Evolutionary conservation across 106 monocot species (phyloP), one percentile per base, ranked within the genome.

Genomic region (Phalaenopsis aphrodite): DNA sequence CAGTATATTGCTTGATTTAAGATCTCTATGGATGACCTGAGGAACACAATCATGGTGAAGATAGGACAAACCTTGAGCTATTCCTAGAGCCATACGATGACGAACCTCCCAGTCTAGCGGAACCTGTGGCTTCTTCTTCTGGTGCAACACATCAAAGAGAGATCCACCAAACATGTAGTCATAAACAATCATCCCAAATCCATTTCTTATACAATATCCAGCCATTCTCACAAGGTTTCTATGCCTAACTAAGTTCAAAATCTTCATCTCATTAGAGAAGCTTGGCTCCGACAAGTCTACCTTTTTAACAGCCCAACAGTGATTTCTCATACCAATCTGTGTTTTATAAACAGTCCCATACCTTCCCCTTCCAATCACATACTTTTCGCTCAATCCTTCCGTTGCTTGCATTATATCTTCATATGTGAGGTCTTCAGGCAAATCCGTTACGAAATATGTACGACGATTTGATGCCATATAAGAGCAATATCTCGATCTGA

Each of bases 1-100:
- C 79, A 94, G 69, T 83, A 94, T 94, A 77, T 94, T 94, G 72
- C 81, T 85, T 39, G 94, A 91, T 71, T 94, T 94, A 5, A 94
- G 76, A 84, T 94, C 94, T 87, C 89, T 89, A 77, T 94, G 94
- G 76, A 94, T 82, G 83, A 94, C 84, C 81, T 75, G 82, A 23
- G 91, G 91, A 21, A 88, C 85, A 86, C 91, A 94, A 61, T 94
- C 94, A 85, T 94, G 91, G 75, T 94, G 94, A 79, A 94, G 88
- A 76, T 94, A 94, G 0, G 89, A 87, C 19, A 94, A 78, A 8
- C 83, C 94, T 47, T 94, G 84, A 2, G 91, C 94, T 77, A 90
- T 75, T 11, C 94, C 94, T 55, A 94, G 79, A 65, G 89, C 87
- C 56, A 94, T 94, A 1, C 74, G 89, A 75, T 81, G 82, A 3